Base-by-base conservation (phyloP, 73 alveolate species). In the Effrenium voratum region DNA sequence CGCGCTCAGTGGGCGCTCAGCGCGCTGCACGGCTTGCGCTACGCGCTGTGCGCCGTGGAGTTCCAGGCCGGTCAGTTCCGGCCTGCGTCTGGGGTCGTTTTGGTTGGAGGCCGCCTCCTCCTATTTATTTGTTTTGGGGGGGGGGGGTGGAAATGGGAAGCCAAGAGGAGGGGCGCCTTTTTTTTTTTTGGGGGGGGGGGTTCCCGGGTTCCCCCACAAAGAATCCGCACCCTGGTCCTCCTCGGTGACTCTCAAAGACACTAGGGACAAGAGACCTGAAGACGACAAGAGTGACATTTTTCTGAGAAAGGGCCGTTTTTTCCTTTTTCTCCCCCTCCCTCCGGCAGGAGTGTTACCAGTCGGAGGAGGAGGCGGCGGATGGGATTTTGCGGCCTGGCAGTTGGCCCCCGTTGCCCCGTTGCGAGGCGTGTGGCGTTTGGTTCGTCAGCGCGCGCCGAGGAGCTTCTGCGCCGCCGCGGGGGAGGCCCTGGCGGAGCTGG, bases 1-100 rank as follows among this genome's bases (percentile, higher is more conserved):
- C 93, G 52, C 45, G 93, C 75, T 26, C 93, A 66, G 5, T 82
- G 93, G 75, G 95, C 83, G 36, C 84, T 87, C 63, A 87, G 84
- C 49, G 95, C 95, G 5, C 32, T 87, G 68, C 84, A 87, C 40
- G 95, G 84, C 70, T 41, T 87, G 77, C 95, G 95, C 83, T 87
- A 87, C 73, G 73, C 84, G 5, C 83, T 87, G 22, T 87, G 95
- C 83, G 95, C 95, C 6, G 95, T 46, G 70, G 95, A 87, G 34
- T 87, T 87, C 28, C 95, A 63, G 82, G 88, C 52, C 49, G 63
- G 63, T 52, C 63, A 8, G 19, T 52, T 8, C 63, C n/a, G 75
- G 75, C 75, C n/a, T 60, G 75, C 30, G 36, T 15, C 40, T 4
- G 15, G 15, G 75, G 38, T 4, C 75, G n/a, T n/a, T n/a, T n/a